A percentile compares a stretch with the other conserved stretches of the same genome.
phyloP scores from a whole-genome alignment of 2,329 filamentous ascomycete species.

The Paracamarosporium sp. region DNA sequence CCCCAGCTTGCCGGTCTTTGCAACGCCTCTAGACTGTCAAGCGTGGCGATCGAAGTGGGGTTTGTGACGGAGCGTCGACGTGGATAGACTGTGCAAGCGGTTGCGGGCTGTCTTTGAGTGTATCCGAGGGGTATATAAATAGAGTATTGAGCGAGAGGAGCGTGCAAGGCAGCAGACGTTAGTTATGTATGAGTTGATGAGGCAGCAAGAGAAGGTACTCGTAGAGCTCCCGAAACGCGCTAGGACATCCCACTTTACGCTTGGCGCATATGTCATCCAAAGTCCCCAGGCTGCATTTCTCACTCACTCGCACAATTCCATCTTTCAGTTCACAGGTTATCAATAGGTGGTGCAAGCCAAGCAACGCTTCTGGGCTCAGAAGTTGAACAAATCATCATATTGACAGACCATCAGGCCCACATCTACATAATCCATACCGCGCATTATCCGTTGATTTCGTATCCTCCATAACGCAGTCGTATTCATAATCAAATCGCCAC shows the following conservation, averaged over 20 bases:
- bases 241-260: slow-evolving; percentile 12
- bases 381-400: slow-evolving; percentile 12
- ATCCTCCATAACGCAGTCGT: slow-evolving; percentile 14
- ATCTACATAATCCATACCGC: slow-evolving; percentile 23
- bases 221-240: slow-evolving; percentile 17
- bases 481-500: not conserved
- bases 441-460: slow-evolving; percentile 14
- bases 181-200: not conserved
- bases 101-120: not conserved
- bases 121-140: not conserved
- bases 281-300: not conserved
- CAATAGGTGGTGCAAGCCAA: not conserved
- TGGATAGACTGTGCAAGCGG: slow-evolving; percentile 1
- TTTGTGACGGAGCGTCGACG: slow-evolving; percentile 4
- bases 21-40: slow-evolving; percentile 30
- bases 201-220: slow-evolving; percentile 10
- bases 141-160: not conserved
- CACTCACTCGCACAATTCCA: not conserved
- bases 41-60: slow-evolving; percentile 17
- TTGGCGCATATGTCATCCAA: slow-evolving; percentile 12
- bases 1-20: slow-evolving; percentile 50
- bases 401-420: slow-evolving; percentile 17
- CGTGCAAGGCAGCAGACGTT: not conserved
- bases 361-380: not conserved
- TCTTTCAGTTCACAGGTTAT: not conserved